These are phyloP conservation scores for Yamadazyma endophytica DNA, from an alignment of 805 yeast species.

Conservation along the genomic window DNA sequence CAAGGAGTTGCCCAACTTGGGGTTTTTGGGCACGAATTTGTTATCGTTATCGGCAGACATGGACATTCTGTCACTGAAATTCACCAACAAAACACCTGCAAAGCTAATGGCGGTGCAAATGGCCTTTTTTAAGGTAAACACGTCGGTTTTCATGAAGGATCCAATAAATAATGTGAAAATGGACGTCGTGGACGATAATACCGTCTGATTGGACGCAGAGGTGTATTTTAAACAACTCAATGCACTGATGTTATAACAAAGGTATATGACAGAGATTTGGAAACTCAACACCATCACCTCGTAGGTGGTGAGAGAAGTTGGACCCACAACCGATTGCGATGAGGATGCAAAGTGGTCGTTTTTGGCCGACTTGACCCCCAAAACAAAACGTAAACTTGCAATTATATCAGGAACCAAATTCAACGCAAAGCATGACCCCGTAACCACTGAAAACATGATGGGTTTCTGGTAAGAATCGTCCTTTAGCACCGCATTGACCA, in stretches of 20 bases:
- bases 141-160: slow-evolving; percentile 35
- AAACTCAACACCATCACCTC: slow-evolving; percentile 35
- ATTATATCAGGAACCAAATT: slow-evolving; percentile 39
- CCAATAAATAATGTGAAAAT: slow-evolving; percentile 48
- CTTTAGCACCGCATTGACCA: slow-evolving; percentile 47
- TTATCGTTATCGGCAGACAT: slow-evolving; percentile 16
- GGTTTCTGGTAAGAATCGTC: slow-evolving; percentile 48
- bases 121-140: slow-evolving; percentile 36
- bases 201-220: slow-evolving; percentile 50
- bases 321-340: slow-evolving; percentile 1
- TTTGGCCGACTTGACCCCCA: neutral
- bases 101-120: slow-evolving; percentile 43
- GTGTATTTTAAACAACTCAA: slow-evolving; percentile 45
- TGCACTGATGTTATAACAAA: slow-evolving; percentile 34
- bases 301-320: slow-evolving; percentile 12
- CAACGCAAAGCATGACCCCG: slow-evolving; percentile 46
- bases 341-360: neutral
- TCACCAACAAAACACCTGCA: slow-evolving; percentile 44
- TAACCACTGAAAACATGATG: slow-evolving; percentile 40
- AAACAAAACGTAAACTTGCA: neutral
- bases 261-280: slow-evolving; percentile 41
- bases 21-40: slow-evolving; percentile 30
- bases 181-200: slow-evolving; percentile 48
- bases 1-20: slow-evolving; percentile 41
- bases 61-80: slow-evolving; percentile 25